Percentiles rank a stretch among this genome's conserved stretches.
phyloP scores from a whole-genome alignment of 2,329 filamentous ascomycete genomes.

The Ceratocystis variospora region DNA sequence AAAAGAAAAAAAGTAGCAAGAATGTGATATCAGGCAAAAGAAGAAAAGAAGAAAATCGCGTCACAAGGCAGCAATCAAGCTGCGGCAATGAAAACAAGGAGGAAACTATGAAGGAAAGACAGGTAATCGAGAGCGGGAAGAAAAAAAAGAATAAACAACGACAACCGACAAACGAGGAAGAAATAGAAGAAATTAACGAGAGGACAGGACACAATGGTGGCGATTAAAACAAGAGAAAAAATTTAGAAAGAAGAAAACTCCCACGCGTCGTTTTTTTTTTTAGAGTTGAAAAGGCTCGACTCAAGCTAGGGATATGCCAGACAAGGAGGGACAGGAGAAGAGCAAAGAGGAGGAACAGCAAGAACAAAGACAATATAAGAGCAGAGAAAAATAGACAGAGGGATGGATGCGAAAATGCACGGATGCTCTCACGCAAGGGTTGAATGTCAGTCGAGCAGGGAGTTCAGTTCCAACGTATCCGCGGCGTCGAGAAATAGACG shows the following conservation, averaged over 20 bases:
- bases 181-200: slow-evolving; percentile 10
- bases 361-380: slow-evolving; percentile 15
- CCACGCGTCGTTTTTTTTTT: slow-evolving; percentile 14
- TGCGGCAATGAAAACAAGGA: slow-evolving; percentile 1
- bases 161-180: background rate
- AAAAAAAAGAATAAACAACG: background rate
- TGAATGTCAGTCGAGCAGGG: slow-evolving; percentile 7
- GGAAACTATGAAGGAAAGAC: slow-evolving; percentile 11
- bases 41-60: slow-evolving; percentile 1
- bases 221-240: slow-evolving; percentile 2
- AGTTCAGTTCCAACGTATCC: background rate
- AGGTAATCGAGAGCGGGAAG: background rate
- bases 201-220: slow-evolving; percentile 11
- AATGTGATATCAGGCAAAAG: background rate
- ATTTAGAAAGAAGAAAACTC: background rate
- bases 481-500: too few species aligned
- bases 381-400: slow-evolving; percentile 7
- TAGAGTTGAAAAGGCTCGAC: slow-evolving; percentile 7
- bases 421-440: slow-evolving; percentile 18
- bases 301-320: slow-evolving; percentile 7
- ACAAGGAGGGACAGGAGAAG: slow-evolving; percentile 7
- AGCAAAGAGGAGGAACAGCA: slow-evolving; percentile 6
- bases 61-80: slow-evolving; percentile 12
- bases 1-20: background rate
- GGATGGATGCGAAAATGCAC: slow-evolving; percentile 15